phyloP scores from a whole-genome alignment of 805 yeast genomes.

The Hanseniaspora jakobsenii region DNA sequence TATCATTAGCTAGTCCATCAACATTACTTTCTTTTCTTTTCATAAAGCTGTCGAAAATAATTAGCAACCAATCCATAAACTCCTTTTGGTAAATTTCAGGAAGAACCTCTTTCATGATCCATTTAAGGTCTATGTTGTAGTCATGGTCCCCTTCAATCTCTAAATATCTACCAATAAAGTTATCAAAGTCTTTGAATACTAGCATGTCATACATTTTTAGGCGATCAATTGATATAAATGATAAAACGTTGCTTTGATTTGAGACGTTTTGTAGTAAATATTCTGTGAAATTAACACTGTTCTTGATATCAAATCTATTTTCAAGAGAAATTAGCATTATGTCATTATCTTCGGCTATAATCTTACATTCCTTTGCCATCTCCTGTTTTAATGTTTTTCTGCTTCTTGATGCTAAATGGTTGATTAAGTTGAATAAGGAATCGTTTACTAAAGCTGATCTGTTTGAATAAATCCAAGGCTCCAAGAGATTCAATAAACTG shows the following conservation, averaged over 20 bases:
- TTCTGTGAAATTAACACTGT: conserved; percentile 10
- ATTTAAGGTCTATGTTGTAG: conserved; percentile 38
- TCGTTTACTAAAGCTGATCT: conserved; percentile 77
- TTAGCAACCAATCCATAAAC: conserved; percentile 75
- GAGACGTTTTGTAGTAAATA: conserved; percentile 6
- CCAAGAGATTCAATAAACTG: conserved; percentile 61
- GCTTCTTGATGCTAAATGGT: conserved; percentile 1
- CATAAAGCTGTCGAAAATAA: conserved; percentile 59
- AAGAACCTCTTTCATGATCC: conserved; percentile 69
- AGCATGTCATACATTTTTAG: conserved; percentile 71
- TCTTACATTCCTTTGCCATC: conserved; percentile 8
- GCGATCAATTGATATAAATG: conserved; percentile 19
- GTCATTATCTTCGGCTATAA: conserved; percentile 6
- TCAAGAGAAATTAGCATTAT: conserved; percentile 9
- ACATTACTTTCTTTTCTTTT: conserved; percentile 36
- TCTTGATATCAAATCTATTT: conserved; percentile 13
- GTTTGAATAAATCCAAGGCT: conserved; percentile 70
- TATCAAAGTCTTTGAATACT: conserved; percentile 65
- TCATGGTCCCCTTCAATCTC: conserved; percentile 26
- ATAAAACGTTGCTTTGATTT: conserved; percentile 1
- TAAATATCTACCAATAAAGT: conserved; percentile 56
- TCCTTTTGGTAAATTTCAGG: conserved; percentile 70
- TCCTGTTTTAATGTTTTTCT: conserved; percentile 14
- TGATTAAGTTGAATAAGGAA: conserved; percentile 61
- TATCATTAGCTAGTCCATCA: conserved; percentile 20